Evolutionary conservation across 179 eudicot species (phyloP).

Genomic region (Actinidia polygama): DNA sequence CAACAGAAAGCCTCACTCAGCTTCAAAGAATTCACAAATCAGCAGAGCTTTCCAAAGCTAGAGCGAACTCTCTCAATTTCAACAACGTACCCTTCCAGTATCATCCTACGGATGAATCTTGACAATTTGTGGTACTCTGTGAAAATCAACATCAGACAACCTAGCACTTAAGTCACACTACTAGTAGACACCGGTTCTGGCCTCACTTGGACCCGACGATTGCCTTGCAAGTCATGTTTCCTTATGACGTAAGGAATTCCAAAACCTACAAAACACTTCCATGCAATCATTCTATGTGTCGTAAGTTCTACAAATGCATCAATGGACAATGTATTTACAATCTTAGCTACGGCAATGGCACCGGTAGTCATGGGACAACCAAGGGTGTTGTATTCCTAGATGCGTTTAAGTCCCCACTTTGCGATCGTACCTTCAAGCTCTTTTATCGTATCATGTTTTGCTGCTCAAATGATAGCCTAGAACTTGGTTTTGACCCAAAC

Average conservation of each 20-base stretch:
- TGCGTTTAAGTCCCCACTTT: neutral
- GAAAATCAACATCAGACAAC: neutral
- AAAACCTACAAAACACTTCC: neutral
- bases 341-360: neutral
- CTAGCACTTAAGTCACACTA: neutral
- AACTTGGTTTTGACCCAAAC: neutral
- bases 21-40: neutral
- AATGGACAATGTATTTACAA: neutral
- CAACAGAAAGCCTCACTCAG: neutral
- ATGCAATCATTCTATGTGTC: neutral
- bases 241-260: neutral
- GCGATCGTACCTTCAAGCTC: neutral
- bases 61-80: neutral
- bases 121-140: neutral
- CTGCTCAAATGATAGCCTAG: neutral
- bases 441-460: neutral
- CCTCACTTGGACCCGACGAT: neutral
- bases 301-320: neutral
- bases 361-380: neutral
- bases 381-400: neutral
- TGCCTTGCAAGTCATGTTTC: neutral
- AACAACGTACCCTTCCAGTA: neutral
- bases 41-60: neutral
- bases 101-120: neutral
- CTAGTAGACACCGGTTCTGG: neutral